phyloP scores from a whole-genome alignment of 176 grass and related monocot genomes.

The Oryza glaberrima region DNA sequence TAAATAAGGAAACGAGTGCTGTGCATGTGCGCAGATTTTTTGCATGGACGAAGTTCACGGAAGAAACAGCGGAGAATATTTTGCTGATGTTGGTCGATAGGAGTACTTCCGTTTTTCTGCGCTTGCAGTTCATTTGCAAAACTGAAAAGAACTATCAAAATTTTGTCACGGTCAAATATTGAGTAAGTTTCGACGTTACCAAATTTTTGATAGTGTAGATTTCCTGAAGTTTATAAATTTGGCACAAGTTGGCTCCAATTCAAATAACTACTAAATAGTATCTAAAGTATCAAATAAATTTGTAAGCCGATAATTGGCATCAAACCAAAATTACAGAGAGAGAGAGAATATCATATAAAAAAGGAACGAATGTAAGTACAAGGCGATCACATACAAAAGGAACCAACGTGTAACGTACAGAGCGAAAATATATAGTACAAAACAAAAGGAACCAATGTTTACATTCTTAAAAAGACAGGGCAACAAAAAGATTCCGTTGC shows the following conservation, averaged over 20 bases:
- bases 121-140: background rate
- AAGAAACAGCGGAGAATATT: constrained; percentile 11
- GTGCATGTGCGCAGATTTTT: background rate
- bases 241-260: too few relatives aligned
- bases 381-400: too few relatives aligned
- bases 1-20: constrained; percentile 8
- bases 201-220: too few relatives aligned
- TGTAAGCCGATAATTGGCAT: too few relatives aligned
- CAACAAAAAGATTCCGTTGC: constrained; percentile 53
- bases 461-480: background rate
- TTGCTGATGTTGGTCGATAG: background rate
- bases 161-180: too few relatives aligned
- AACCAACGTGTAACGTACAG: too few relatives aligned
- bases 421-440: too few relatives aligned
- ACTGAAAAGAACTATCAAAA: background rate
- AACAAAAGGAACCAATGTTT: background rate
- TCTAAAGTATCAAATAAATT: too few relatives aligned
- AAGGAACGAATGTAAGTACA: background rate
- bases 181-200: too few relatives aligned
- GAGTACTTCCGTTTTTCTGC: background rate
- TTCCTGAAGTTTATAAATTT: too few relatives aligned
- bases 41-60: background rate
- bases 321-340: too few relatives aligned
- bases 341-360: background rate
- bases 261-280: too few relatives aligned